phyloP scores from a whole-genome alignment of 2,329 filamentous ascomycete species.

The Alternaria atra region DNA sequence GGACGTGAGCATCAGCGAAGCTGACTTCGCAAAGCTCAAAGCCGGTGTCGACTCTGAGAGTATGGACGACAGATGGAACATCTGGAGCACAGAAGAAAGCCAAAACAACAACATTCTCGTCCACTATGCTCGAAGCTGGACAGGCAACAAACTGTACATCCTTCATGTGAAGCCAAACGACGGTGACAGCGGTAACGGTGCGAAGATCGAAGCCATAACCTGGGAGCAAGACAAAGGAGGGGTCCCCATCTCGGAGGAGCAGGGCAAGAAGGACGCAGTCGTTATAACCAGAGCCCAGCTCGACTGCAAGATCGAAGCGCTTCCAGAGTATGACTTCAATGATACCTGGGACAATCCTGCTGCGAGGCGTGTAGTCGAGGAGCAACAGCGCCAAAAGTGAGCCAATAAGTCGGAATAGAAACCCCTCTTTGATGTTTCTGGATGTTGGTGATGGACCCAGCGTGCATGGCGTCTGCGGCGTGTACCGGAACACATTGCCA shows the following conservation, averaged over 20 bases:
- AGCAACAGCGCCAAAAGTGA: background rate
- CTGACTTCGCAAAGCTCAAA: background rate
- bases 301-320: background rate
- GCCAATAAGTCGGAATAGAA: background rate
- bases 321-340: background rate
- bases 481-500: constrained; percentile 19
- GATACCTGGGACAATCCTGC: background rate
- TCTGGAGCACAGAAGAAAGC: background rate
- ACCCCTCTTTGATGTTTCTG: background rate
- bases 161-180: background rate
- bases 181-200: background rate
- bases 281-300: background rate
- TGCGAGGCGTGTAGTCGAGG: background rate
- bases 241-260: background rate
- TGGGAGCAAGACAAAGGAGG: background rate
- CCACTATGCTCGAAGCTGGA: background rate
- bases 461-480: constrained; percentile 26
- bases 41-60: background rate
- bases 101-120: too few species aligned
- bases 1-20: background rate
- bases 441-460: background rate
- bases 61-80: background rate
- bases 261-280: background rate
- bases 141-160: background rate
- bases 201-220: background rate